These are phyloP conservation scores for Fusarium dimerum DNA, from an alignment of 2,329 filamentous ascomycete genomes.

Conservation along the genomic window DNA sequence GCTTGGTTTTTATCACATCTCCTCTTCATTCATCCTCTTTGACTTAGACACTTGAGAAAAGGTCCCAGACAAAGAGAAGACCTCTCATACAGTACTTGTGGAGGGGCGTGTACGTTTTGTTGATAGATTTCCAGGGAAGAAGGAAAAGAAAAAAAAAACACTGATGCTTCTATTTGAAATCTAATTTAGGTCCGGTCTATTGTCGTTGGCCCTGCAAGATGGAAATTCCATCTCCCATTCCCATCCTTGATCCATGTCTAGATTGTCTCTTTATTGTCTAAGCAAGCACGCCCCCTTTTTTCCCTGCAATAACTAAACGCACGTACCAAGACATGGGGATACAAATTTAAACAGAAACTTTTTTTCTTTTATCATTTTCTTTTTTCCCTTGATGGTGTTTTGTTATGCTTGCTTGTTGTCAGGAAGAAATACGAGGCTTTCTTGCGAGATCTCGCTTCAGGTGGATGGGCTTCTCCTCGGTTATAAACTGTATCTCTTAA, in stretches of 20 bases:
- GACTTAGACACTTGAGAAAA: not conserved
- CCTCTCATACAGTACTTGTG: too few relatives aligned
- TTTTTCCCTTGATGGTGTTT: conserved; percentile 8
- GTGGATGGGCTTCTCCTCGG: not conserved
- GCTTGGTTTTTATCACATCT: not conserved
- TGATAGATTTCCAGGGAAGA: not conserved
- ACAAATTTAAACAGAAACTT: conserved; percentile 16
- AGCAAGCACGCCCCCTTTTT: conserved; percentile 2
- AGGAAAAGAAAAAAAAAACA: conserved; percentile 9
- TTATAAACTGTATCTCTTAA: too few relatives aligned
- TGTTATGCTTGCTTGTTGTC: not conserved
- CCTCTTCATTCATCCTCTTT: not conserved
- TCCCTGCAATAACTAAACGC: not conserved
- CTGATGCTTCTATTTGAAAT: conserved; percentile 9
- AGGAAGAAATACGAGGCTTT: not conserved
- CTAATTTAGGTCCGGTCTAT: conserved; percentile 17
- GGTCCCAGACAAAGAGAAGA: too few relatives aligned
- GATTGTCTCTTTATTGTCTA: conserved; percentile 5
- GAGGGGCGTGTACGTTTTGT: too few relatives aligned
- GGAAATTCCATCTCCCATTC: conserved; percentile 21
- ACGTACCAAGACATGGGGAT: conserved; percentile 18
- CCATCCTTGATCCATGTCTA: conserved; percentile 26
- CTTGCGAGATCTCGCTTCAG: not conserved
- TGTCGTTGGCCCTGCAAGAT: conserved; percentile 19
- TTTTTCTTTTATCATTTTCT: conserved; percentile 16